Conservation (phyloP, 371 early-diverging fungal genomes). For the Fennellomyces sp. region DNA sequence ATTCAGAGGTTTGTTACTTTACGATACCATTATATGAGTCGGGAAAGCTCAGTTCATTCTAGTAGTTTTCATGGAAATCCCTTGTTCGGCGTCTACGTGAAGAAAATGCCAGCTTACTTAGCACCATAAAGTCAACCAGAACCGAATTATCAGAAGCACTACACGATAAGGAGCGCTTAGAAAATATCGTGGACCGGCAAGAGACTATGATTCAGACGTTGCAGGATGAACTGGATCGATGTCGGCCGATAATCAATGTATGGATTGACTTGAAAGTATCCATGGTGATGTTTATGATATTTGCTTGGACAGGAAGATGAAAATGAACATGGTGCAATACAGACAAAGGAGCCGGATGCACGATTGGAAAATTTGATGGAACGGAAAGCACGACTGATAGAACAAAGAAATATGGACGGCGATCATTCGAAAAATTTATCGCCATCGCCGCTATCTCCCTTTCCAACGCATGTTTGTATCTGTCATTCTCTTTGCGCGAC, state of each 20-base stretch:
- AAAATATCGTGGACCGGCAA: not conserved
- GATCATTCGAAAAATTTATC: not conserved
- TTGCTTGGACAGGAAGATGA: not conserved
- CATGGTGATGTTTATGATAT: not conserved
- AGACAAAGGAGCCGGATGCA: not conserved
- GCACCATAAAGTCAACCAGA: not conserved
- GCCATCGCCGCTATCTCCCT: not conserved
- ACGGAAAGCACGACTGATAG: not conserved
- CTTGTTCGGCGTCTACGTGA: slow-evolving; percentile 15
- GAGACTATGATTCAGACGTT: not conserved
- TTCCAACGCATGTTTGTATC: slow-evolving; percentile 1
- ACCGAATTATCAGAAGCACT: not conserved
- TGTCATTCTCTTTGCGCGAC: no score
- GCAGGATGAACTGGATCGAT: not conserved
- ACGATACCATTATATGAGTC: not conserved
- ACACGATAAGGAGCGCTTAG: not conserved
- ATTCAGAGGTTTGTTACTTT: slow-evolving; percentile 1
- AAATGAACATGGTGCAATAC: not conserved
- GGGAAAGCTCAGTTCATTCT: not conserved
- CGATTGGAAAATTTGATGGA: not conserved
- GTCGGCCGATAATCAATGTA: not conserved
- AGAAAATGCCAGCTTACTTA: slow-evolving; percentile 12
- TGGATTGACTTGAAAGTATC: not conserved
- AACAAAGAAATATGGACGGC: not conserved
- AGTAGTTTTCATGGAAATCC: slow-evolving; percentile 14